Conservation (phyloP, 2,329 filamentous ascomycete species). For the Fusarium oxysporum region DNA sequence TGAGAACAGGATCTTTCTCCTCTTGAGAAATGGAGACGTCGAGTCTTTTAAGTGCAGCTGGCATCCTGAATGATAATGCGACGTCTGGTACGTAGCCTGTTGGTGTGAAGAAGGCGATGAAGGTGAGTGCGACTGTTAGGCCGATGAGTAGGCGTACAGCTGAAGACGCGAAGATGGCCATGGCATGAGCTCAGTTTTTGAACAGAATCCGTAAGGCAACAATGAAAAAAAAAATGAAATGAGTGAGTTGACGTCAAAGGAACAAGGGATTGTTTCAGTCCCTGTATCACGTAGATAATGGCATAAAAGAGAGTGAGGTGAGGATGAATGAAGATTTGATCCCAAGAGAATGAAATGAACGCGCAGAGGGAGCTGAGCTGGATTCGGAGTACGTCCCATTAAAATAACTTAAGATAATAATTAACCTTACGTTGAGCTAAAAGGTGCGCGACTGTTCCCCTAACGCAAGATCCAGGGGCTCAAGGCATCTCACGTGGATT, state of each 20-base stretch:
- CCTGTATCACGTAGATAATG: slow-evolving; percentile 11
- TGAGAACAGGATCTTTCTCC: slow-evolving; percentile 50
- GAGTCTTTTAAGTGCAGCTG: slow-evolving; percentile 42
- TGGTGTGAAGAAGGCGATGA: slow-evolving; percentile 38
- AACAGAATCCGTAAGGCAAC: not conserved
- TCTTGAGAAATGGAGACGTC: slow-evolving; percentile 50
- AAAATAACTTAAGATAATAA: slow-evolving; percentile 1
- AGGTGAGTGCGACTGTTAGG: slow-evolving; percentile 34
- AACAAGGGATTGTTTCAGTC: slow-evolving; percentile 32
- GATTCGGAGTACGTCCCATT: not conserved
- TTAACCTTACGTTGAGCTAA: slow-evolving; percentile 1
- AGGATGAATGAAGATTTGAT: not conserved
- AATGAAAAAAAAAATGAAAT: not conserved
- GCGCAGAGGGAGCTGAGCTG: not conserved
- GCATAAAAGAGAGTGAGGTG: slow-evolving; percentile 10
- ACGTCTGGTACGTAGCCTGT: slow-evolving; percentile 11
- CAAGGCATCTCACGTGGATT: slow-evolving; percentile 16
- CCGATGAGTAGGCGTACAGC: slow-evolving; percentile 37
- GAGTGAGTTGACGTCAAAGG: slow-evolving; percentile 13
- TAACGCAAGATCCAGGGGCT: slow-evolving; percentile 21
- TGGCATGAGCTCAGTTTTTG: slow-evolving; percentile 9
- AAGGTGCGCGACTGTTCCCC: slow-evolving; percentile 1
- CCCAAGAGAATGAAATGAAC: not conserved
- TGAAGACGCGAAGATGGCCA: slow-evolving; percentile 36
- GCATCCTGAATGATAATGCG: slow-evolving; percentile 33